Conservation (phyloP, 192 early-diverging fungal species). For the Allomyces javanicus region DNA sequence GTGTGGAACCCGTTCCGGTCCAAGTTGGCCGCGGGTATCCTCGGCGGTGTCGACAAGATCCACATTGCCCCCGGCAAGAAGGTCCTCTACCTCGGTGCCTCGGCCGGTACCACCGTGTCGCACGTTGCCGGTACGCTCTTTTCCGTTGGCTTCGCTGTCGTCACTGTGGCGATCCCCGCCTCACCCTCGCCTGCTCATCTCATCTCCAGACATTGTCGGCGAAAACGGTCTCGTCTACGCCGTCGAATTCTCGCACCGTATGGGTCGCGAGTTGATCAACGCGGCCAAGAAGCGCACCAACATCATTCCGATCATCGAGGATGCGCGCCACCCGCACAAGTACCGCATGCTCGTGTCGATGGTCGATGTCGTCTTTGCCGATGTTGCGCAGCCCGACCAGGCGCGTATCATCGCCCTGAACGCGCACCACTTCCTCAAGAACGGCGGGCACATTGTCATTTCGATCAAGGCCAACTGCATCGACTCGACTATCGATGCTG, state of each 20-base stretch:
- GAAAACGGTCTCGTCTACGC: conserved; percentile 89
- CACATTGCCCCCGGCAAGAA: conserved; percentile 87
- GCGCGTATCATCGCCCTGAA: conserved; percentile 97
- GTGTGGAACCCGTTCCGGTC: conserved; percentile 99
- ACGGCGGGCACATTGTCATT: conserved; percentile 91
- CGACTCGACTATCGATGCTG: conserved; percentile 93
- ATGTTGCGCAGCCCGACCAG: conserved; percentile 99
- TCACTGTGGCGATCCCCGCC: not conserved
- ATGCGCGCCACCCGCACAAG: conserved; percentile 98
- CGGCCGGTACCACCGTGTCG: conserved; percentile 81
- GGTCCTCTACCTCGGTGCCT: conserved; percentile 93
- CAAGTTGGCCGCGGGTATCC: conserved; percentile 91
- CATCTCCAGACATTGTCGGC: conserved; percentile 2
- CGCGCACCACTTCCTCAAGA: conserved; percentile 93
- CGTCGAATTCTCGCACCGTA: conserved; percentile 97
- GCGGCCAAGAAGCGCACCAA: conserved; percentile 99
- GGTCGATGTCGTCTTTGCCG: conserved; percentile 98
- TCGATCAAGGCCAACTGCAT: conserved; percentile 99
- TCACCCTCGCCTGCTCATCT: not conserved
- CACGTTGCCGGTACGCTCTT: conserved; percentile 97
- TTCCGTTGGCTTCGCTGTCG: conserved; percentile 27
- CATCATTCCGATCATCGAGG: conserved; percentile 98
- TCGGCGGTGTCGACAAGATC: conserved; percentile 90
- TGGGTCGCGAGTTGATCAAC: conserved; percentile 97
- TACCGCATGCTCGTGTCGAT: conserved; percentile 97